phyloP scores from a whole-genome alignment of 1,284 basidiomycete genomes.

The Trichosporon faecale region DNA sequence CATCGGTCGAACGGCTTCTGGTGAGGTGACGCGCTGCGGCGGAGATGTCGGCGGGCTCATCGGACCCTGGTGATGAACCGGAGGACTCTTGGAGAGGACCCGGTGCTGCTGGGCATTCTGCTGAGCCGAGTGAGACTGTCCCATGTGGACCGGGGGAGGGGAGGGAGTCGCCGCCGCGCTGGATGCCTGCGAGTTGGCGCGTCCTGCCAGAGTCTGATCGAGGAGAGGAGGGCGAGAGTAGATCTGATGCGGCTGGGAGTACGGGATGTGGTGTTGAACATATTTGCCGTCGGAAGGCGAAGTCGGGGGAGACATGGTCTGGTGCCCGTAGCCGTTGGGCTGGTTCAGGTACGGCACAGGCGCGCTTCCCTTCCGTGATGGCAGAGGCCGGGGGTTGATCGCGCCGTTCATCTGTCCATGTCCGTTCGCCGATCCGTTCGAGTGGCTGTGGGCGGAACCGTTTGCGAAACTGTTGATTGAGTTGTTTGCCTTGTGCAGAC shows the following conservation, averaged over 20 bases:
- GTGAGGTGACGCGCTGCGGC: background rate
- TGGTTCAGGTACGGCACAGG: slow-evolving; percentile 5
- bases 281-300: slow-evolving; percentile 1
- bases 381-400: background rate
- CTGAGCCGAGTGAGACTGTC: slow-evolving; percentile 6
- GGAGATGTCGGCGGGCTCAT: slow-evolving; percentile 1
- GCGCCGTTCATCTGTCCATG: background rate
- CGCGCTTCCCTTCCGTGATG: slow-evolving; percentile 5
- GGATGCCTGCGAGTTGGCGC: background rate
- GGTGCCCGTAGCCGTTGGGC: background rate
- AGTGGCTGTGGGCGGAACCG: background rate
- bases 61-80: background rate
- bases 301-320: background rate
- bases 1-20: background rate
- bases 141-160: slow-evolving; percentile 1
- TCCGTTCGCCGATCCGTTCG: slow-evolving; percentile 3
- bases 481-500: background rate
- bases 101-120: background rate
- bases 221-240: slow-evolving; percentile 25
- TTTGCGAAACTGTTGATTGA: background rate
- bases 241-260: slow-evolving; percentile 14
- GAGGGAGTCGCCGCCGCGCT: background rate
- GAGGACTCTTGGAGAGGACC: background rate
- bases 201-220: background rate
- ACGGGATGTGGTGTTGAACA: background rate